A percentile compares a stretch with the other conserved stretches of the same genome.
phyloP scores from a whole-genome alignment of 345 rosid species.

The Anastatica hierochuntica region DNA sequence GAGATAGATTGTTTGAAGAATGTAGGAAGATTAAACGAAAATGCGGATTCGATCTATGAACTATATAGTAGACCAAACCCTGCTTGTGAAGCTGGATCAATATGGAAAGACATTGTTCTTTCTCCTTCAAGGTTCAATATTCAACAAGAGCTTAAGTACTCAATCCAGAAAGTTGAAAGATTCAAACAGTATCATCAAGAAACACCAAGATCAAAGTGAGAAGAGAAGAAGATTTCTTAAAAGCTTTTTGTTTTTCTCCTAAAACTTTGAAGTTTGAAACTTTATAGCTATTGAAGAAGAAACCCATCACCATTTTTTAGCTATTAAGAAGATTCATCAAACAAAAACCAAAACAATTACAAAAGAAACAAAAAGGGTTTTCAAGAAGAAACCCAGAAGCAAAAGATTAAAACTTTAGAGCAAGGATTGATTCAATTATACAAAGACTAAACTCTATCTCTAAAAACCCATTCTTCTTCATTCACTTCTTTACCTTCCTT shows the following conservation, averaged over 20 bases:
- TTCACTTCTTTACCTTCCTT: conserved; percentile 37
- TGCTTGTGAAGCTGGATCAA: conserved; percentile 57
- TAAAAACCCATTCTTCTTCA: conserved; percentile 1
- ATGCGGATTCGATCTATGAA: conserved; percentile 69
- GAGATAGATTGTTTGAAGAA: conserved; percentile 62
- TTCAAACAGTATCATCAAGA: conserved; percentile 20
- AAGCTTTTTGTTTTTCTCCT: not conserved
- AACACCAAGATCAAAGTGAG: conserved; percentile 11
- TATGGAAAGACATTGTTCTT: conserved; percentile 91
- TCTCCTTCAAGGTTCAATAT: conserved; percentile 82
- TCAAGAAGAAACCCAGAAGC: conserved; percentile 7
- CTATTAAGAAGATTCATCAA: conserved; percentile 18
- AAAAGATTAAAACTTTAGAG: conserved; percentile 11
- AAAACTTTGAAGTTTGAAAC: too few species aligned
- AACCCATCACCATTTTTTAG: conserved; percentile 1
- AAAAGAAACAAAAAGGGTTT: not conserved
- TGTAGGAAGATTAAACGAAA: conserved; percentile 60
- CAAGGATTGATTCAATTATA: conserved; percentile 26
- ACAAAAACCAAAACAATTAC: conserved; percentile 17
- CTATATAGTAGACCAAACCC: conserved; percentile 71
- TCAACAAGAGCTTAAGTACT: conserved; percentile 65
- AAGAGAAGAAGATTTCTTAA: too few species aligned
- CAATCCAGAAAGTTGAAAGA: conserved; percentile 65
- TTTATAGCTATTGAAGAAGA: too few species aligned
- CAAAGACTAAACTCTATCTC: conserved; percentile 23